phyloP scores from a whole-genome alignment of 2,329 filamentous ascomycete species.

The Colletotrichum paranaense region DNA sequence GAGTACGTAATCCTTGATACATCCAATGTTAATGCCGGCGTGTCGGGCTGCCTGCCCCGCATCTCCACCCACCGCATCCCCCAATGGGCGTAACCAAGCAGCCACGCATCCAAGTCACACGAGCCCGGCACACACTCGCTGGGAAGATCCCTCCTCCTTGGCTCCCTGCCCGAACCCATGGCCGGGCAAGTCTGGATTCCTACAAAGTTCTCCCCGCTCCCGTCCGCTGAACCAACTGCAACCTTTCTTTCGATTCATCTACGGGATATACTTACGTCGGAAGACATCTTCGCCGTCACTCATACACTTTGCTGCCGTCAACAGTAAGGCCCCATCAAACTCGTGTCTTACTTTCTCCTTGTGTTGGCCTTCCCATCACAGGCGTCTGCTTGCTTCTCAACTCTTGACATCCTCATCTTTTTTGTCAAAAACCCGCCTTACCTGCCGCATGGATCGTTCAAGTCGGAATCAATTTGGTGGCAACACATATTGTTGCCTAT shows the following conservation, averaged over 20 bases:
- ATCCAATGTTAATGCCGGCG: too few species aligned
- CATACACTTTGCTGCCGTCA: background rate
- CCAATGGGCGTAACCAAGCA: too few species aligned
- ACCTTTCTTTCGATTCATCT: background rate
- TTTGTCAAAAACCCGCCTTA: background rate
- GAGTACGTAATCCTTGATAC: too few species aligned
- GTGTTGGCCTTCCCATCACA: background rate
- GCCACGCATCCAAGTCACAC: too few species aligned
- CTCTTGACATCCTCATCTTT: background rate
- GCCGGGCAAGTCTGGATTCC: background rate
- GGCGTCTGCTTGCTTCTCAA: background rate
- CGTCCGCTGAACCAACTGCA: background rate
- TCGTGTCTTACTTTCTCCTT: background rate
- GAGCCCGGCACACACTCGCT: too few species aligned
- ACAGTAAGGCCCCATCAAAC: background rate
- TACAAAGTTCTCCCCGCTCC: background rate
- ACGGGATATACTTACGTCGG: background rate
- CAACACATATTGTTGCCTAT: background rate
- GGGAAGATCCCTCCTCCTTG: too few species aligned
- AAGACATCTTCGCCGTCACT: background rate
- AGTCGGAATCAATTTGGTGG: background rate
- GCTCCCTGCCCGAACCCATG: background rate
- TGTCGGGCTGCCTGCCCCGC: too few species aligned
- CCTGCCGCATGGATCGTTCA: background rate
- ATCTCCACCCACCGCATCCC: too few species aligned